phyloP scores from a whole-genome alignment of 225 moss, liverwort and hornwort species.

The Marchantia polymorpha region DNA sequence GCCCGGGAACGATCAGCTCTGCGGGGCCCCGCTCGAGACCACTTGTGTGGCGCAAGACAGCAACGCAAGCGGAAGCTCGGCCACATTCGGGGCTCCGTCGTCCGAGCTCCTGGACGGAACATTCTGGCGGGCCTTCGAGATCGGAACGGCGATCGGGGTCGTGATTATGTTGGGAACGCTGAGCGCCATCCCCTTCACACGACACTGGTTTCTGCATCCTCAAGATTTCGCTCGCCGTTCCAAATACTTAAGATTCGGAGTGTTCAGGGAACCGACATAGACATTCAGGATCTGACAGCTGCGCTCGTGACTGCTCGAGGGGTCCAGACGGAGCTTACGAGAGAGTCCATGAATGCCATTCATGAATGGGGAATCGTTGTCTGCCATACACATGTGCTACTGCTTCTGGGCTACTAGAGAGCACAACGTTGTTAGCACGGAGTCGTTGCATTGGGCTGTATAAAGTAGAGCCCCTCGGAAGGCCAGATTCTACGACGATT shows the following conservation, averaged over 20 bases:
- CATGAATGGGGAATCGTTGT: too few relatives aligned
- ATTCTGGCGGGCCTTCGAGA: background rate
- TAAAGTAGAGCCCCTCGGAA: too few relatives aligned
- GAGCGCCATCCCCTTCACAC: background rate
- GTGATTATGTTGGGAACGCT: background rate
- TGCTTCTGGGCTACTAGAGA: too few relatives aligned
- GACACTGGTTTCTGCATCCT: background rate
- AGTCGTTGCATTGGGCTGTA: too few relatives aligned
- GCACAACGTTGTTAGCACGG: too few relatives aligned
- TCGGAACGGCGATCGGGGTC: background rate
- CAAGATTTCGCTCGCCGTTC: background rate
- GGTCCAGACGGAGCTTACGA: too few relatives aligned
- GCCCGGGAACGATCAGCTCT: background rate
- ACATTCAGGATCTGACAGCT: too few relatives aligned
- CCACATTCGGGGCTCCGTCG: background rate
- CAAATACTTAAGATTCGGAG: background rate
- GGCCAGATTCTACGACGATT: too few relatives aligned
- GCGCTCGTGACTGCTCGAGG: too few relatives aligned
- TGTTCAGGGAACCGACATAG: too few relatives aligned
- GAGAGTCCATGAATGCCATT: too few relatives aligned
- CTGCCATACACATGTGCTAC: too few relatives aligned
- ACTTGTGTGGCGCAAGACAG: background rate
- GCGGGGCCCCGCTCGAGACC: background rate
- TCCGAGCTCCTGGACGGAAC: background rate
- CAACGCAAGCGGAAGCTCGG: background rate